These are phyloP conservation scores for Cercophora scortea DNA, from an alignment of 495 filamentous ascomycete genomes.

Conservation along the genomic window DNA sequence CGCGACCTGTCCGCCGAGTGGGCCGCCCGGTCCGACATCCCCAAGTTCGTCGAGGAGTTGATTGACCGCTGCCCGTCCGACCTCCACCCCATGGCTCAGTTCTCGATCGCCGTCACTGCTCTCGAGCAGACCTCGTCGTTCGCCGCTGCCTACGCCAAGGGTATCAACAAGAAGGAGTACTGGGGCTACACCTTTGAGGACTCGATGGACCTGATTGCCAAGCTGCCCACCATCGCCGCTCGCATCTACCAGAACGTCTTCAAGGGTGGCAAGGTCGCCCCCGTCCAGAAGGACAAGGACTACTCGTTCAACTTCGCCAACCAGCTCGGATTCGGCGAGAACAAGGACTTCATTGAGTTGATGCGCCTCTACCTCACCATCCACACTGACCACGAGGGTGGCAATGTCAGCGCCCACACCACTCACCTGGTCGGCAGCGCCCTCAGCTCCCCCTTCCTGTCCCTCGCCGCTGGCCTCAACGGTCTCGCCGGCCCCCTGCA, in stretches of 20 bases:
- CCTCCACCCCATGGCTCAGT: slow-evolving; percentile 99
- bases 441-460: slow-evolving; percentile 95
- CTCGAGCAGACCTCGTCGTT: slow-evolving; percentile 97
- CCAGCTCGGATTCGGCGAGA: slow-evolving; percentile 91
- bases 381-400: slow-evolving; percentile 98
- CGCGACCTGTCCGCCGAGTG: slow-evolving; percentile 95
- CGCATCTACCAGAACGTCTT: slow-evolving; percentile 99
- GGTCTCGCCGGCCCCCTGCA: slow-evolving; percentile 96
- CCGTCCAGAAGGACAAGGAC: slow-evolving; percentile 96
- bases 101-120: slow-evolving; percentile 93
- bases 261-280: slow-evolving; percentile 96
- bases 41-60: slow-evolving; percentile 96
- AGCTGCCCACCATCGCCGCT: slow-evolving; percentile 94
- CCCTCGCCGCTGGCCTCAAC: slow-evolving; percentile 90
- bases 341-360: slow-evolving; percentile 95
- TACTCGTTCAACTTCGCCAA: slow-evolving; percentile 98
- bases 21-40: slow-evolving; percentile 93
- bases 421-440: slow-evolving; percentile 96
- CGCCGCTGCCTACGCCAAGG: slow-evolving; percentile 96
- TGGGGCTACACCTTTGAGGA: slow-evolving; percentile 99
- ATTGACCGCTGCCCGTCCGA: slow-evolving; percentile 98
- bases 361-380: slow-evolving; percentile 98
- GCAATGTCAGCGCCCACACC: slow-evolving; percentile 96
- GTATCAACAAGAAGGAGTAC: slow-evolving; percentile 98
- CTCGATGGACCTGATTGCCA: slow-evolving; percentile 99